phyloP scores from a whole-genome alignment of 768 basidiomycete species.

The Boletus sp. region DNA sequence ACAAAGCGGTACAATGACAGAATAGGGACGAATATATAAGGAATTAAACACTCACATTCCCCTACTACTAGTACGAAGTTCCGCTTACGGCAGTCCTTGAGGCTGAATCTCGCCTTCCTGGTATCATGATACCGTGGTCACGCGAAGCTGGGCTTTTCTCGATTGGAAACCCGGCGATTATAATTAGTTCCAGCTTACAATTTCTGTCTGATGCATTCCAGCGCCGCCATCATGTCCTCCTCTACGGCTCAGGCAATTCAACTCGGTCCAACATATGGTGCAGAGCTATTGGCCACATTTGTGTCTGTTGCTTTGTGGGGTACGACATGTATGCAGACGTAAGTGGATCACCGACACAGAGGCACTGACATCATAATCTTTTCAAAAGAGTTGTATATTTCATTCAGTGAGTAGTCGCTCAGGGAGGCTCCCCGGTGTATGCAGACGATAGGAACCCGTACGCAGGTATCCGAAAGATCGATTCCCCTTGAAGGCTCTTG shows the following conservation, averaged over 20 bases:
- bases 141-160: neutral
- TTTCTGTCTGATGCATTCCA: neutral
- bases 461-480: neutral
- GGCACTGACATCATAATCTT: neutral
- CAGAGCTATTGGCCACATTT: too few species aligned
- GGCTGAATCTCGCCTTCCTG: too few species aligned
- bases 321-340: slow-evolving; percentile 9
- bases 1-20: too few species aligned
- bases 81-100: too few species aligned
- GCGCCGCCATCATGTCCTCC: slow-evolving; percentile 1
- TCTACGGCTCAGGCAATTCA: neutral
- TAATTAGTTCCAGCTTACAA: neutral
- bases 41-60: too few species aligned
- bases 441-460: neutral
- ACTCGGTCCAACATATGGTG: slow-evolving; percentile 7
- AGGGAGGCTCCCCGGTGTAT: neutral
- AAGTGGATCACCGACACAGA: neutral
- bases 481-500: neutral
- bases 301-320: too few species aligned
- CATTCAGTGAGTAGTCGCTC: slow-evolving; percentile 1
- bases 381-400: neutral
- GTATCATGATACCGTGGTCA: too few species aligned
- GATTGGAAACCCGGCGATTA: neutral
- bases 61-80: too few species aligned
- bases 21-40: too few species aligned